Base-by-base conservation (phyloP, 305 asterid species). In the Andrographis paniculata region DNA sequence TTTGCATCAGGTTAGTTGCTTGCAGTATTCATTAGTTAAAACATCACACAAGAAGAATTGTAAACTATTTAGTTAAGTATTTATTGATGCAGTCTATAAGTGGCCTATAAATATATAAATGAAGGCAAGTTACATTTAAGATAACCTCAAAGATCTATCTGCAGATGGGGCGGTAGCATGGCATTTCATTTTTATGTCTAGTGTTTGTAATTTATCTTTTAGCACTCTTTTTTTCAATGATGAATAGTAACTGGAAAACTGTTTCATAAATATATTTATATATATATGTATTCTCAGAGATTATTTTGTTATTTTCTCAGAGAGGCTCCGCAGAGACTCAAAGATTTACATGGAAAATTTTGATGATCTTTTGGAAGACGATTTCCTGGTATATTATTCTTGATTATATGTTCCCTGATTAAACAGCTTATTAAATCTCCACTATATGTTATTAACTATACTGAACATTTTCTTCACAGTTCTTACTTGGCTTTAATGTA, bases 281-380 rank as follows among this genome's bases (percentile, higher is more conserved):
- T 24, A n/a, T n/a, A n/a, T n/a, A n/a, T 11, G 13, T 33, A 2
- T 33, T n/a, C 13, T n/a, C 10, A 36, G 9, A 35, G 37, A 45
- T 50, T 19, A 31, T 40, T 46, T 42, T 42, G 19, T 55, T n/a
- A 17, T 63, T 48, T 65, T 58, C 60, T 14, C 73, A 78, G 97
- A 69, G 47, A 53, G 57, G 22, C 48, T 21, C 58, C 62, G 41
- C 59, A 48, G 56, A 39, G 60, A 59, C 35, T 20, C 62, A 33
- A 68, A 63, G 53, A 53, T 45, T 46, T 59, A 66, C 30, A 57
- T 24, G 41, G 93, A 62, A 62, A 65, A 50, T 48, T 43, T 52
- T 1, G 93, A 82, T 21, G 92, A 86, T 61, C 46, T 60, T 27
- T 57, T 67, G 33, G 78, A 68, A 54, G 82, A 38, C 46, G 61